Conservation (phyloP, 352 stramenopile species). For the Peronospora belbahrii region DNA sequence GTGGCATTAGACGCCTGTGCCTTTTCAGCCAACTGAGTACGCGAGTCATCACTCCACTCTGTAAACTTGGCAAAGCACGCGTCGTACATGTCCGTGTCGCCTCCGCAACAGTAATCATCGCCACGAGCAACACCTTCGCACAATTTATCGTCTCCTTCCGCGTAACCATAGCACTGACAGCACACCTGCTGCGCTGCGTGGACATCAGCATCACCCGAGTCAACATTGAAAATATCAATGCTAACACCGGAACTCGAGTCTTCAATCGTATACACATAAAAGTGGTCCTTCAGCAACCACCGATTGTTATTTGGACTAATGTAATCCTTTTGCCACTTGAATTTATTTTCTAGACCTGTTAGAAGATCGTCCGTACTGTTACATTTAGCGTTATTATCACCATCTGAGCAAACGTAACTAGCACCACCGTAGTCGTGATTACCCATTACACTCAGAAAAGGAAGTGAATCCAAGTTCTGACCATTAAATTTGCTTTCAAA, state of each 20-base stretch:
- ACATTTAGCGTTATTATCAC: constrained; percentile 27
- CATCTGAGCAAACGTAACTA: constrained; percentile 44
- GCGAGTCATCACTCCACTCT: constrained; percentile 59
- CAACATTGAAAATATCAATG: constrained; percentile 63
- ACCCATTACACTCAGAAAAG: constrained; percentile 56
- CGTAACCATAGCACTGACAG: constrained; percentile 63
- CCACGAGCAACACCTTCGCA: constrained; percentile 41
- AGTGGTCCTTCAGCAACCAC: constrained; percentile 52
- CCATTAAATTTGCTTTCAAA: constrained; percentile 56
- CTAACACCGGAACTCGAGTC: constrained; percentile 33
- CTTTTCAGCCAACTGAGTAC: constrained; percentile 32
- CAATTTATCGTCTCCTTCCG: constrained; percentile 29
- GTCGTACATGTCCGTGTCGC: constrained; percentile 44
- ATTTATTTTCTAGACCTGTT: constrained; percentile 34
- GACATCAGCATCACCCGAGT: constrained; percentile 48
- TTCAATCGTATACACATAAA: constrained; percentile 44
- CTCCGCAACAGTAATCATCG: constrained; percentile 45
- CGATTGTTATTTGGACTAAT: constrained; percentile 50
- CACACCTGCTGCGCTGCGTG: constrained; percentile 47
- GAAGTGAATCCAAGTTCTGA: constrained; percentile 34
- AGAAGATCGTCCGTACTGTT: constrained; percentile 23
- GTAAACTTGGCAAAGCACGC: constrained; percentile 50
- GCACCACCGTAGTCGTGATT: constrained; percentile 69
- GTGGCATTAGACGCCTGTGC: constrained; percentile 42
- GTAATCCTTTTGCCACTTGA: constrained; percentile 44